These are phyloP conservation scores for Phytophthora europaea DNA, from an alignment of 352 stramenopile genomes.

Conservation along the genomic window DNA sequence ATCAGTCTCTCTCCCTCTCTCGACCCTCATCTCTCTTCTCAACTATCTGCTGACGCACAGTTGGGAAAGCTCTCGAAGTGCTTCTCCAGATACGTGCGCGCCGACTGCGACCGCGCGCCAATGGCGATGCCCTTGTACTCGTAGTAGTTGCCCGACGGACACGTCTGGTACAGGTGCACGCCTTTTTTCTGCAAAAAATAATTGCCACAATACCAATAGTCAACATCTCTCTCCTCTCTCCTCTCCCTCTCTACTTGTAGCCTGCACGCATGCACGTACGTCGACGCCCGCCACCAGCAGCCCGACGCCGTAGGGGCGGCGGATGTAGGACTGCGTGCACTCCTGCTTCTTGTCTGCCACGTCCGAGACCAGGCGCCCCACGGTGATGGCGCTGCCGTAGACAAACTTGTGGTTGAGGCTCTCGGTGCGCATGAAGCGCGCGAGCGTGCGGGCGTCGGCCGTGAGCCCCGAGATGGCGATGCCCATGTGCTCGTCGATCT, in stretches of 20 bases:
- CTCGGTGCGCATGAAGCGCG: slow-evolving; percentile 97
- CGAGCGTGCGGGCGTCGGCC: slow-evolving; percentile 96
- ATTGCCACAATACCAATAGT: neutral
- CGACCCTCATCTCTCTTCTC: neutral
- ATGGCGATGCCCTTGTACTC: slow-evolving; percentile 99
- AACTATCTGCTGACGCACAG: slow-evolving; percentile 54
- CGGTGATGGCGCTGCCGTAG: slow-evolving; percentile 96
- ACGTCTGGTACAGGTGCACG: slow-evolving; percentile 99
- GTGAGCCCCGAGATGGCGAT: slow-evolving; percentile 98
- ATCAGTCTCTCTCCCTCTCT: neutral
- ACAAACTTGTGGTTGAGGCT: slow-evolving; percentile 99
- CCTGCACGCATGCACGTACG: slow-evolving; percentile 55
- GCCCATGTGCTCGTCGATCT: slow-evolving; percentile 99
- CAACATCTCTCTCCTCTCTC: neutral
- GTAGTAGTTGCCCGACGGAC: slow-evolving; percentile 98
- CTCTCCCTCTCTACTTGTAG: neutral
- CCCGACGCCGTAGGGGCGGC: slow-evolving; percentile 98
- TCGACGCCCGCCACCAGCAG: slow-evolving; percentile 95
- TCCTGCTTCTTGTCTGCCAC: slow-evolving; percentile 99
- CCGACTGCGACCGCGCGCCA: slow-evolving; percentile 96
- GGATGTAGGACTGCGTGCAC: slow-evolving; percentile 99
- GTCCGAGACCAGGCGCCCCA: slow-evolving; percentile 95
- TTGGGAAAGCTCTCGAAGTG: slow-evolving; percentile 95
- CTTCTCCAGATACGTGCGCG: slow-evolving; percentile 99
- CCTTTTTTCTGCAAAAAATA: slow-evolving; percentile 91